Base-by-base conservation (phyloP, 768 basidiomycete species). In the Boletus vermiculosoides region DNA sequence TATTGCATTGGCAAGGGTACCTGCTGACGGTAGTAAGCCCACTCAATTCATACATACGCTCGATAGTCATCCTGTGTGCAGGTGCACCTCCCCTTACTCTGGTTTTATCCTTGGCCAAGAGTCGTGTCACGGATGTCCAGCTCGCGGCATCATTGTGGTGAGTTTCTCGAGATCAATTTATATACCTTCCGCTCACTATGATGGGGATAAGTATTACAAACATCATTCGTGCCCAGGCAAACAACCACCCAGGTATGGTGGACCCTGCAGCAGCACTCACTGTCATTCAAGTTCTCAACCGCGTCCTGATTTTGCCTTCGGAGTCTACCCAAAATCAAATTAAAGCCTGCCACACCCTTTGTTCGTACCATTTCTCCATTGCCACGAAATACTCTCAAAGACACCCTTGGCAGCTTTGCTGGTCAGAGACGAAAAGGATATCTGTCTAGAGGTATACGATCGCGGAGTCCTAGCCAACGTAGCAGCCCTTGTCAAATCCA, bases 291-390 rank as follows among this genome's bases (percentile, higher is more conserved):
- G 81, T 90, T 44, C 73, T 91, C 33, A 87, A 85, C 59, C 79
- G 84, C 5, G 74, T 89, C 44, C 72, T 91, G 22, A 67, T 74
- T 2, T 75, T 77, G 2, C 65, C 77, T 5, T 60, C 67, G 7
- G 81, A 84, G 48, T 65, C 72, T 23, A 68, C 76, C 4, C 69
- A 71, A 45, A 79, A 71, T 18, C 78, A 82, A 34, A 84, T 83
- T 1, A 87, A 81, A 66, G 86, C 90, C 0, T 92, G 91, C 66
- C 90, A 88, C 65, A 81, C 87, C 16, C 71, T 96, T 0, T 85
- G 90, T 93, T 56, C 15, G 85, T 78, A 16, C 20, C 12, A 8
- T 34, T 40, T 33, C 44, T 31, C 10, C 39, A 42, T 49, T n/a
- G 10, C 30, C n/a, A 45, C 41, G 20, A 50, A n/a, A 33, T 18